Conservation (phyloP, 805 yeast species). For the Zygosaccharomyces bisporus region DNA sequence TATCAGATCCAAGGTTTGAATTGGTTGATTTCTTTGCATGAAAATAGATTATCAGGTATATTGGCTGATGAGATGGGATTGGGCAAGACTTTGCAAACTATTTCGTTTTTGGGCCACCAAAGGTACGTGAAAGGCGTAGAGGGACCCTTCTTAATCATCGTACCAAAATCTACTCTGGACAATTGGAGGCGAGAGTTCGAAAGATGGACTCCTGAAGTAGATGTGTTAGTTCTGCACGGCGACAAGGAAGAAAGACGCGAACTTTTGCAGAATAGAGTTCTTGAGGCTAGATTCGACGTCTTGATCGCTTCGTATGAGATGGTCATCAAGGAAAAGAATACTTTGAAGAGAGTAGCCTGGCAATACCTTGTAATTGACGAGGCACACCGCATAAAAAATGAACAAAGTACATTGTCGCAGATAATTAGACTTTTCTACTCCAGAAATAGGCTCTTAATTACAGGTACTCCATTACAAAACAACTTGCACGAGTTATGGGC, state of each 20-base stretch:
- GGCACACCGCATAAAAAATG: conserved; percentile 95
- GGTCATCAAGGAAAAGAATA: conserved; percentile 83
- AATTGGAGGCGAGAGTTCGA: conserved; percentile 95
- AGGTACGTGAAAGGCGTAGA: conserved; percentile 72
- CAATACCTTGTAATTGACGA: conserved; percentile 92
- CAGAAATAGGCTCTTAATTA: conserved; percentile 75
- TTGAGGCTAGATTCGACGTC: conserved; percentile 82
- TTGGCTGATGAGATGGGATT: conserved; percentile 98
- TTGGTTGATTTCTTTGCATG: conserved; percentile 88
- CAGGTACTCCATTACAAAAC: conserved; percentile 96
- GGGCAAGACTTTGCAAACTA: conserved; percentile 93
- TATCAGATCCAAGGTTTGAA: conserved; percentile 94
- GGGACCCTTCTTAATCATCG: conserved; percentile 90
- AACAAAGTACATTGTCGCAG: conserved; percentile 86
- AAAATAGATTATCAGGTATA: conserved; percentile 85
- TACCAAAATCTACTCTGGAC: conserved; percentile 92
- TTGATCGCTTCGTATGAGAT: conserved; percentile 88
- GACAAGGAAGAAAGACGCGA: conserved; percentile 72
- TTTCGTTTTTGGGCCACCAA: conserved; percentile 83
- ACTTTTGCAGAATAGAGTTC: conserved; percentile 53
- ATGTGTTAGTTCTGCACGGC: conserved; percentile 82
- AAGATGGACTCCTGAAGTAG: conserved; percentile 94
- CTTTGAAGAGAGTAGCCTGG: conserved; percentile 82
- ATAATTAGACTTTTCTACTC: conserved; percentile 87
- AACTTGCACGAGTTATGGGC: conserved; percentile 98